These are phyloP conservation scores for Penicillium silybi DNA, from an alignment of 495 filamentous ascomycete genomes.

Conservation along the genomic window DNA sequence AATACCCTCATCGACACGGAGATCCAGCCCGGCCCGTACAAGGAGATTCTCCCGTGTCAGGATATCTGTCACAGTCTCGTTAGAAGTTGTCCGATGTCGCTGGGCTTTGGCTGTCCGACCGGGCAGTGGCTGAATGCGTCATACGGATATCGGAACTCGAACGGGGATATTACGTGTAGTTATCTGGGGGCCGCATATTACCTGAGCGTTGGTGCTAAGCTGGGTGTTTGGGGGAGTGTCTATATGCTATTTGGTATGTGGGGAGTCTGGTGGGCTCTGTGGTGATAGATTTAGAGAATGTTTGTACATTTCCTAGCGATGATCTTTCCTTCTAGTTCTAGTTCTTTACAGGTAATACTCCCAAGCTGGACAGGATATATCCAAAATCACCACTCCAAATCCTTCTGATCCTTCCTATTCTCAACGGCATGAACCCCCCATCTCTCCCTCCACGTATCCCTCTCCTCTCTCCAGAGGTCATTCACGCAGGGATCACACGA, in stretches of 20 bases:
- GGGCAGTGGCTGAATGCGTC: slow-evolving; percentile 54
- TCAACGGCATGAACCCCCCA: slow-evolving; percentile 32
- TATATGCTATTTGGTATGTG: slow-evolving; percentile 14
- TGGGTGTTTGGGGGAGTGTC: slow-evolving; percentile 12
- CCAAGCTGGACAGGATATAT: not conserved
- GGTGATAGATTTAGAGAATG: not conserved
- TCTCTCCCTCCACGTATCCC: slow-evolving; percentile 36
- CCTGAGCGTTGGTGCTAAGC: slow-evolving; percentile 29
- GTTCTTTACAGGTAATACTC: too few relatives aligned
- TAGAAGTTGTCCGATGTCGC: slow-evolving; percentile 71
- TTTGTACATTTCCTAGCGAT: slow-evolving; percentile 1
- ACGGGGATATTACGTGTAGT: slow-evolving; percentile 53
- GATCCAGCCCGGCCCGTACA: slow-evolving; percentile 84
- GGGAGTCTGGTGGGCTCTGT: slow-evolving; percentile 12
- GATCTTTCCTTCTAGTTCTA: not conserved
- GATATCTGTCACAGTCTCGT: slow-evolving; percentile 81
- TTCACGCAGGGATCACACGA: slow-evolving; percentile 43
- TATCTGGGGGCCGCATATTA: slow-evolving; percentile 55
- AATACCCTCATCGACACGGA: slow-evolving; percentile 65
- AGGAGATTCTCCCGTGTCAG: slow-evolving; percentile 82
- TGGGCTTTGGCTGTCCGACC: slow-evolving; percentile 77
- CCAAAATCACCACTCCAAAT: slow-evolving; percentile 20
- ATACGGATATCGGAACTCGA: slow-evolving; percentile 53
- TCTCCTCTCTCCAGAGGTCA: slow-evolving; percentile 39
- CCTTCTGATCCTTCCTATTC: slow-evolving; percentile 13